Conservation (phyloP, 2,329 filamentous ascomycete genomes). For the Metarhizium brunneum region DNA sequence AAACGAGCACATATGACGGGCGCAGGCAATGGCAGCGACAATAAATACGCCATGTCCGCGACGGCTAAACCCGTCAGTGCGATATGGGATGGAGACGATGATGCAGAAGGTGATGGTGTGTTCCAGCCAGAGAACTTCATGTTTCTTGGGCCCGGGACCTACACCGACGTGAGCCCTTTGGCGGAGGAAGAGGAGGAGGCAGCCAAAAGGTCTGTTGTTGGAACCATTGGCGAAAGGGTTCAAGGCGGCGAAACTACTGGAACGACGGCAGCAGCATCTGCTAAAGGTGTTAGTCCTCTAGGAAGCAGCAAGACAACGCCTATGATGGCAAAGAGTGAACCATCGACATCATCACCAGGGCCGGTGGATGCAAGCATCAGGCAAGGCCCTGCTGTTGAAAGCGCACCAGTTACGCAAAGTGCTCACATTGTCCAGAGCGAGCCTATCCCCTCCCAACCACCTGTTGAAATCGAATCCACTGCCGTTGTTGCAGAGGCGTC, state of each 20-base stretch:
- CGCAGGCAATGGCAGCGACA: conserved; percentile 3
- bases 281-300: conserved; percentile 19
- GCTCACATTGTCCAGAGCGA: neutral
- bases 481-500: conserved; percentile 1
- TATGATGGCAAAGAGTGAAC: conserved; percentile 12
- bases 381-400: neutral
- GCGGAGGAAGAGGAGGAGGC: conserved; percentile 28
- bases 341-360: neutral
- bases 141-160: conserved; percentile 38
- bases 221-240: conserved; percentile 11
- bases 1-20: conserved; percentile 1
- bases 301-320: conserved; percentile 21
- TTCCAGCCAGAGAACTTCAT: conserved; percentile 45
- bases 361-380: neutral
- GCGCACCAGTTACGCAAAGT: neutral
- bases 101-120: conserved; percentile 25
- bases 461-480: neutral
- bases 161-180: conserved; percentile 35
- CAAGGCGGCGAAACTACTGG: conserved; percentile 2
- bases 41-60: conserved; percentile 21
- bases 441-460: conserved; percentile 7
- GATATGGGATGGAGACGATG: conserved; percentile 23
- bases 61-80: conserved; percentile 22
- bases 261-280: neutral
- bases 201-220: conserved; percentile 10